These are phyloP conservation scores for Pachysolen tannophilus DNA, from an alignment of 805 yeast species.

Conservation along the genomic window DNA sequence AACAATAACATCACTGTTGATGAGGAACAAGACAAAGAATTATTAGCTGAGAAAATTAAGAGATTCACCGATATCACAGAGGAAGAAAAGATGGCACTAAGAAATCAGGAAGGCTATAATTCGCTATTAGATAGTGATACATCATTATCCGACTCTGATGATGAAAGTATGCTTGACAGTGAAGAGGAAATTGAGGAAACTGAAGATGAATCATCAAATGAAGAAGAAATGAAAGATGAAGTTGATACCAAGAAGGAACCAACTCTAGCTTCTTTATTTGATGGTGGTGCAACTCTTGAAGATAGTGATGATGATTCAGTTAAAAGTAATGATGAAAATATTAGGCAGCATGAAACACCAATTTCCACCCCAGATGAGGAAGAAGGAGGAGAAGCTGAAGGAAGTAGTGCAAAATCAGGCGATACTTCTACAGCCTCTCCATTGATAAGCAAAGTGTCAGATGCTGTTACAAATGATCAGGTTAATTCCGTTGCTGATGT, in stretches of 20 bases:
- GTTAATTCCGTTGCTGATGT: conserved; percentile 54
- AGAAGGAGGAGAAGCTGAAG: conserved; percentile 12
- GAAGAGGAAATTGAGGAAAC: conserved; percentile 9
- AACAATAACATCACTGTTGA: too few relatives aligned
- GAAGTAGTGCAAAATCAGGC: background rate
- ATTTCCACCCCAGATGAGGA: conserved; percentile 27
- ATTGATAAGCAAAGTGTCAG: conserved; percentile 12
- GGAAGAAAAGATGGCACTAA: conserved; percentile 7
- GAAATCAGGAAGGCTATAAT: conserved; percentile 10
- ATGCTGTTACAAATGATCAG: conserved; percentile 25
- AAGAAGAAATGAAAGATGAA: conserved; percentile 13
- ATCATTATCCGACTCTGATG: conserved; percentile 15
- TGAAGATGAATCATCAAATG: conserved; percentile 13
- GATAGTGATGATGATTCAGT: conserved; percentile 30
- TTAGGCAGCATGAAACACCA: conserved; percentile 22
- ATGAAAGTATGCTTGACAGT: conserved; percentile 9
- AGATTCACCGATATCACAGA: conserved; percentile 5
- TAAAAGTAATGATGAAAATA: conserved; percentile 19
- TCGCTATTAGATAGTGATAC: conserved; percentile 15
- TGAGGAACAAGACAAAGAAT: background rate
- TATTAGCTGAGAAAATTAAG: conserved; percentile 1
- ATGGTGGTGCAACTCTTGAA: conserved; percentile 18
- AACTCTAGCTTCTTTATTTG: conserved; percentile 30
- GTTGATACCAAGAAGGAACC: conserved; percentile 13
- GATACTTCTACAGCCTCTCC: background rate